Evolutionary conservation across 2,329 filamentous ascomycete genomes (phyloP).

Genomic region (Colletotrichum tofieldiae): DNA sequence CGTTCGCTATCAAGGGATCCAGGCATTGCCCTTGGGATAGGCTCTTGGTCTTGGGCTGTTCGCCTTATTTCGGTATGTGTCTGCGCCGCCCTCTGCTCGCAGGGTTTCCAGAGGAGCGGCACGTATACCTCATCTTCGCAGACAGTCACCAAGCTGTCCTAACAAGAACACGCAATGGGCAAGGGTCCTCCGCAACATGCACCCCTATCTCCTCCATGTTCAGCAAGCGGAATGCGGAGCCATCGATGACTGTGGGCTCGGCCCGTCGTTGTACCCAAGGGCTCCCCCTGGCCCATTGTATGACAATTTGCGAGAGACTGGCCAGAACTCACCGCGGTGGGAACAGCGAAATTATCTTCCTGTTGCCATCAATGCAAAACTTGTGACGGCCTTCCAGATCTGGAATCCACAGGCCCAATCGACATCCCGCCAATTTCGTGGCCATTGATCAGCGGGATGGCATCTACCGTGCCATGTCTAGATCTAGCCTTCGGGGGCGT

Average conservation of each 20-base stretch:
- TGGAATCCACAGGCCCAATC: neutral
- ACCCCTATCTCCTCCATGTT: slow-evolving; percentile 29
- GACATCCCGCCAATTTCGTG: slow-evolving; percentile 3
- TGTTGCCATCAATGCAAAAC: slow-evolving; percentile 40
- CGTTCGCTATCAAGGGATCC: slow-evolving; percentile 17
- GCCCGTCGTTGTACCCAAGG: slow-evolving; percentile 31
- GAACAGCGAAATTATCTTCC: slow-evolving; percentile 38
- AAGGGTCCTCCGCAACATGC: slow-evolving; percentile 28
- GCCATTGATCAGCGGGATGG: slow-evolving; percentile 2
- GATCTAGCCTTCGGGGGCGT: neutral
- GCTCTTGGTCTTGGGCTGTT: slow-evolving; percentile 7
- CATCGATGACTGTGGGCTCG: slow-evolving; percentile 30
- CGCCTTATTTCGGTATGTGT: slow-evolving; percentile 8
- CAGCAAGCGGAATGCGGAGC: slow-evolving; percentile 28
- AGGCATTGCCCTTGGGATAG: slow-evolving; percentile 26
- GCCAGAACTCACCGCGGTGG: slow-evolving; percentile 34
- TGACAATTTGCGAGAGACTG: slow-evolving; percentile 29
- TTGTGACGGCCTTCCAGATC: slow-evolving; percentile 24
- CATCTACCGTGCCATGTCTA: slow-evolving; percentile 6
- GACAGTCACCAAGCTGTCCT: slow-evolving; percentile 17
- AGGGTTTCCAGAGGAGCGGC: neutral
- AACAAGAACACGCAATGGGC: slow-evolving; percentile 30
- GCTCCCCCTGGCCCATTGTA: slow-evolving; percentile 30
- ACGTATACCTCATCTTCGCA: slow-evolving; percentile 17
- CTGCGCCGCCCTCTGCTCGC: neutral